Evolutionary conservation across 2,329 filamentous ascomycete species (phyloP), one percentile per base, ranked within the genome.

Genomic region (Fusarium tjaetaba): DNA sequence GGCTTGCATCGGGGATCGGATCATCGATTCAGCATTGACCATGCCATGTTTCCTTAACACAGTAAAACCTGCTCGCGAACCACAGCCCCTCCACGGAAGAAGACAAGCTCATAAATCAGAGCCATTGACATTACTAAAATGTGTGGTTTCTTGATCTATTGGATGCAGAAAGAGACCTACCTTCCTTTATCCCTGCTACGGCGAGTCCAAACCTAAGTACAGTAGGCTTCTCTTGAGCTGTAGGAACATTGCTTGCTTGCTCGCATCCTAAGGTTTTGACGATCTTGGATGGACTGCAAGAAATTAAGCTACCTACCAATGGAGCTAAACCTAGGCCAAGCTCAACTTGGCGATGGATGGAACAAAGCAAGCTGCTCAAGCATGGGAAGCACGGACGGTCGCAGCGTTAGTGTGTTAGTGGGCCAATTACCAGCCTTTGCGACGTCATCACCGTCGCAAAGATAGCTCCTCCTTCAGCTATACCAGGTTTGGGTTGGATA

Each of bases 371-470:
- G 32, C 24, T n/a, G 42, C 42, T 39, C 38, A 20, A 38, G 42
- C 56, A 38, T 61, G 59, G 51, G 49, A 53, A 68, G 71, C 71
- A 74, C 69, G 51, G 72, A 64, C 69, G 43, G 51, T 16, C 16
- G 14, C 20, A 22, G 32, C 22, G 28, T 63, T 42, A 32, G 60
- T 73, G 41, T 30, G 28, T 58, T 46, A n/a, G 60, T 73, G 46
- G 42, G 34, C 72, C 72, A 75, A 75, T 74, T 67, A 60, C 45
- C 36, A 56, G 56, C 39, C 62, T 46, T 20, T 53, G 45, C 71
- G 60, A 74, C 73, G 73, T 73, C 68, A 73, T 75, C 60, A 45
- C 45, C 30, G 58, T 65, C 49, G 53, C 48, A 28, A 55, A 69
- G 41, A 57, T 63, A 74, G 72, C 69, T 75, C 69, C 49, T 68